Evolutionary conservation across 2,329 filamentous ascomycete species (phyloP).

Genomic region (Sporothrix pseudoabietina): DNA sequence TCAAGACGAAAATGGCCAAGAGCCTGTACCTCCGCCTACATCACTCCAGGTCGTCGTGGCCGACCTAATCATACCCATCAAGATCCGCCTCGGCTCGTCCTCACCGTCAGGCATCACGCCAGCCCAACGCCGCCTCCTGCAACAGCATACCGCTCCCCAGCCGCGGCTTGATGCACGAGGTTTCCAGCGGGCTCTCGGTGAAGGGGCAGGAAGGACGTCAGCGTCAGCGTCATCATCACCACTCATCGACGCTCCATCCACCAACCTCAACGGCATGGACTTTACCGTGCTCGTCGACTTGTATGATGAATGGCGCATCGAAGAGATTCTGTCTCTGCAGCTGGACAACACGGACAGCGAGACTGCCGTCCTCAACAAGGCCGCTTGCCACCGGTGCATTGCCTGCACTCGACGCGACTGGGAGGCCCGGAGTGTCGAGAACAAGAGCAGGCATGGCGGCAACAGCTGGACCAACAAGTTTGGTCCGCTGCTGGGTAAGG

Average conservation of each 20-base stretch:
- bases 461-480: slow-evolving; percentile 24
- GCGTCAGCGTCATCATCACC: neutral
- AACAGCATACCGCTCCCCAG: neutral
- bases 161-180: neutral
- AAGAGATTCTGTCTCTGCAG: slow-evolving; percentile 33
- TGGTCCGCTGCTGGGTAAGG: slow-evolving; percentile 22
- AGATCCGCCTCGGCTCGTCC: slow-evolving; percentile 10
- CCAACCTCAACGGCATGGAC: slow-evolving; percentile 31
- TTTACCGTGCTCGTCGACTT: slow-evolving; percentile 32
- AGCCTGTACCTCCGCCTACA: neutral
- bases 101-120: neutral
- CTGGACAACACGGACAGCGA: neutral
- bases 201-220: neutral
- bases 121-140: slow-evolving; percentile 12
- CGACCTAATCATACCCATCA: slow-evolving; percentile 31
- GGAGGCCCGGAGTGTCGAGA: slow-evolving; percentile 22
- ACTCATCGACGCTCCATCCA: neutral
- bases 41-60: slow-evolving; percentile 31
- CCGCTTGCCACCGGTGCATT: slow-evolving; percentile 32
- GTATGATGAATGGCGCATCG: slow-evolving; percentile 34
- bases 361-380: slow-evolving; percentile 30
- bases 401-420: slow-evolving; percentile 30
- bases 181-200: neutral
- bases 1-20: neutral
- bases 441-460: neutral